Evolutionary conservation across 75 land plant genomes (phyloP).

Genomic region (Selaginella moellendorffii): DNA sequence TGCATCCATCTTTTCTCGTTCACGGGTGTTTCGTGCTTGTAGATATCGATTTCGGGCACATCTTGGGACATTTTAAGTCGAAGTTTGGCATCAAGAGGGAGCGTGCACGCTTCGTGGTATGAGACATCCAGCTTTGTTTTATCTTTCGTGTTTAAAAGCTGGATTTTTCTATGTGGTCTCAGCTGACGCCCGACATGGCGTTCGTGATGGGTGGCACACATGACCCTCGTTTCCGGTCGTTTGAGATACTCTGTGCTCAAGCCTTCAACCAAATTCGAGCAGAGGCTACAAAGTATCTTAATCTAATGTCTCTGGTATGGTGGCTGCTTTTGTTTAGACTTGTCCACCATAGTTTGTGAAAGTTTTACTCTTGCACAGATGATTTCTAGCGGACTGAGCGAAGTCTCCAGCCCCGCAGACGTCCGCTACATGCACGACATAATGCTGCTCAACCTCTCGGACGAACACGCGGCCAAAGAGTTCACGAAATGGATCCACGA

Average conservation of each 20-base stretch:
- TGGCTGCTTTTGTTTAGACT: background rate
- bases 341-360: background rate
- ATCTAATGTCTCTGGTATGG: conserved; percentile 8
- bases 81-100: conserved; percentile 13
- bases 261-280: conserved; percentile 13
- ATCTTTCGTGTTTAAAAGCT: background rate
- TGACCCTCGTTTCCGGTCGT: conserved; percentile 5
- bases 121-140: background rate
- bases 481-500: conserved; percentile 10
- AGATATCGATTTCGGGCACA: conserved; percentile 18
- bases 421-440: conserved; percentile 8
- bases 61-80: conserved; percentile 14
- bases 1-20: too few relatives aligned
- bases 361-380: background rate
- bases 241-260: conserved; percentile 5
- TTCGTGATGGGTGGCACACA: conserved; percentile 14
- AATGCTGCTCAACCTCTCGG: background rate
- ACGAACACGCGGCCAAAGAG: conserved; percentile 5
- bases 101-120: conserved; percentile 13
- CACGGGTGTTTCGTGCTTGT: too few relatives aligned
- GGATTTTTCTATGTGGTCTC: background rate
- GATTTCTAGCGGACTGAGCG: conserved; percentile 9
- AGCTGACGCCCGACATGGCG: conserved; percentile 16
- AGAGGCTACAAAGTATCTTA: conserved; percentile 3
- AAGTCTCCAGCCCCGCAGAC: background rate